Base-by-base conservation (phyloP, 2,329 filamentous ascomycete species). In the Aspergillus proliferans region DNA sequence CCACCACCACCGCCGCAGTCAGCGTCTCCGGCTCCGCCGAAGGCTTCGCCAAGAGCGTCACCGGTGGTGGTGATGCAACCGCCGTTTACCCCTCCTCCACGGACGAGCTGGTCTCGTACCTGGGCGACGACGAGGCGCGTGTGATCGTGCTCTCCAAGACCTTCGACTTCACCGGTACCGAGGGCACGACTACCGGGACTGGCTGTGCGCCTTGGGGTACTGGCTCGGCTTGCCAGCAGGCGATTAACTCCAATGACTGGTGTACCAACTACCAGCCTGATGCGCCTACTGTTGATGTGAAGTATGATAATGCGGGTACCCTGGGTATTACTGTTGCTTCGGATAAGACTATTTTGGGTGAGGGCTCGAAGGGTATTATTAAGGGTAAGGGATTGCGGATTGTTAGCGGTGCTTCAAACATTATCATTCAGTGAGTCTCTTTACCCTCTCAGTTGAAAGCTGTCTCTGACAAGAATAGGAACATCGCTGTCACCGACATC, bases 171-270 rank as follows among this genome's bases (percentile, higher is more conserved):
- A 48, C 45, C 33, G 54, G 49, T 24, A 55, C 49, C 19, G 57
- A 59, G 42, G 57, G 55, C 14, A 57, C 81, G 69, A 71, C 70
- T 4, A 78, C 71, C 24, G 73, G 64, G 38, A 74, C 71, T 14
- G 81, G 81, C 19, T 85, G 82, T 58, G 76, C 80, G 14, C 81
- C 81, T 21, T 81, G 75, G 68, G 80, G 78, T 34, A 80, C 77
- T 22, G 74, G 62, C 9, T 65, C 75, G 2, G 66, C 51, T 9
- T 81, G 82, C 67, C 81, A 85, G 71, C 57, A 75, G 39, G 78
- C 81, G 54, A 83, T 85, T 63, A 79, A 83, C 70, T 71, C 80
- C 69, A 68, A 82, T 61, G 60, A 73, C 59, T 81, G 78, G 76
- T 84, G 81, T 65, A 69, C 63, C 48, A 82, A 83, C 70, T 80